Evolutionary conservation across 176 grass and related monocot genomes (phyloP), one percentile per base, ranked within the genome.

Genomic region (Lolium perenne): DNA sequence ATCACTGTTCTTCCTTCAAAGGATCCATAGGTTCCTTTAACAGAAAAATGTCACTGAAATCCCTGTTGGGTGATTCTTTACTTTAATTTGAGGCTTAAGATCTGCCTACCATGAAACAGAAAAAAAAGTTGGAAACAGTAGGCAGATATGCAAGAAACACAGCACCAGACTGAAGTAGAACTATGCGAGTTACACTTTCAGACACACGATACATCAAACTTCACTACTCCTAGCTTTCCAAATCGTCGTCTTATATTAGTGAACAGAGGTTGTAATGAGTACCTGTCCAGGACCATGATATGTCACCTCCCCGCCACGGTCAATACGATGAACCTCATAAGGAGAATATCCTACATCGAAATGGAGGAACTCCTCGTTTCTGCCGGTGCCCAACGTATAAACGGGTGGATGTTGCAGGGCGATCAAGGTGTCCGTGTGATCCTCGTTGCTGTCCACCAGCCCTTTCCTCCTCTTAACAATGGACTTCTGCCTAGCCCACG

Each of bases 211-310:
- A 40, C 20, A 3, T 13, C 25, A 20, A 79, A 74, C 17, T 40
- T 4, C 68, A 13, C 0, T 23, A 50, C 41, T 43, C 41, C 41
- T 43, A 43, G 41, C 41, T 43, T 43, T 43, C 41, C 41, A 43
- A 43, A 43, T 6, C 41, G 41, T 35, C 32, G 41, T 35, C 32
- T 35, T 35, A 35, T 35, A 35, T 35, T 35, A 35, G 32, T 43
- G 41, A 43, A 43, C 41, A 43, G 41, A 43, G 41, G 41, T 7
- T 43, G 41, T 43, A 7, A 17, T 14, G 41, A 38, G 74, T 87
- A 91, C 89, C 93, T 98, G 97, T 18, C 93, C 93, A 91, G 97
- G 97, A 32, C 97, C 97, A 91, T 95, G 96, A 89, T 95, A 98
- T 0, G 93, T 98, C 74, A 98, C 93, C 50, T 98, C 90, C 15